Conservation (phyloP, 768 basidiomycete species). For the Chiua virens region DNA sequence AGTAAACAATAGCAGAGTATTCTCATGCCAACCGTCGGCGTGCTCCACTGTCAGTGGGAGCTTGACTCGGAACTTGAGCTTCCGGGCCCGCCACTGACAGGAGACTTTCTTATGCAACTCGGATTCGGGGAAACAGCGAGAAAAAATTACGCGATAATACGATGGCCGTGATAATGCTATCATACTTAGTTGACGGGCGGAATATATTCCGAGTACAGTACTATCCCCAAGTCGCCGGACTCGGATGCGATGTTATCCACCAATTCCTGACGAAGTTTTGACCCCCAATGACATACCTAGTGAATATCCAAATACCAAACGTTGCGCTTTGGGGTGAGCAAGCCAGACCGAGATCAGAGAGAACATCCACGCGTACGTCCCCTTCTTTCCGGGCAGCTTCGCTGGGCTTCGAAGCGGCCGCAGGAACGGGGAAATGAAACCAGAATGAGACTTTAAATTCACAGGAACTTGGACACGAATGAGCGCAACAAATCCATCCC, state of each 20-base stretch:
- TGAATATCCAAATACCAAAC: slow-evolving; percentile 48
- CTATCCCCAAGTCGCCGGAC: too few relatives aligned
- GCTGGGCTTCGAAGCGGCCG: neutral
- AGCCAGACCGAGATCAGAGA: slow-evolving; percentile 6
- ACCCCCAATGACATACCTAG: slow-evolving; percentile 67
- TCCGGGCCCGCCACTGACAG: too few relatives aligned
- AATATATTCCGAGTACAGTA: too few relatives aligned
- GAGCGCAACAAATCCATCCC: slow-evolving; percentile 60
- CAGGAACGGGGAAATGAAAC: neutral
- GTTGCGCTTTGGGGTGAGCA: slow-evolving; percentile 3
- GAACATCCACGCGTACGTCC: neutral
- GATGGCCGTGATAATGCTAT: too few relatives aligned
- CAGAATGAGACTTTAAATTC: slow-evolving; percentile 3
- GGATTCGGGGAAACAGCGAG: too few relatives aligned
- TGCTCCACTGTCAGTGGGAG: too few relatives aligned
- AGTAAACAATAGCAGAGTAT: too few relatives aligned
- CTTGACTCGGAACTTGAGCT: too few relatives aligned
- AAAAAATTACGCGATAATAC: too few relatives aligned
- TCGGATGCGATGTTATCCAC: slow-evolving; percentile 41
- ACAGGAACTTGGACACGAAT: slow-evolving; percentile 38
- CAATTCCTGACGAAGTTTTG: slow-evolving; percentile 72
- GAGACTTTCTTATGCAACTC: too few relatives aligned
- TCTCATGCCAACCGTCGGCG: too few relatives aligned
- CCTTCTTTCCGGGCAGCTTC: neutral
- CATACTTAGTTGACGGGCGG: too few relatives aligned